phyloP scores from a whole-genome alignment of 2,329 filamentous ascomycete species.

The Trichoderma endophyticum region DNA sequence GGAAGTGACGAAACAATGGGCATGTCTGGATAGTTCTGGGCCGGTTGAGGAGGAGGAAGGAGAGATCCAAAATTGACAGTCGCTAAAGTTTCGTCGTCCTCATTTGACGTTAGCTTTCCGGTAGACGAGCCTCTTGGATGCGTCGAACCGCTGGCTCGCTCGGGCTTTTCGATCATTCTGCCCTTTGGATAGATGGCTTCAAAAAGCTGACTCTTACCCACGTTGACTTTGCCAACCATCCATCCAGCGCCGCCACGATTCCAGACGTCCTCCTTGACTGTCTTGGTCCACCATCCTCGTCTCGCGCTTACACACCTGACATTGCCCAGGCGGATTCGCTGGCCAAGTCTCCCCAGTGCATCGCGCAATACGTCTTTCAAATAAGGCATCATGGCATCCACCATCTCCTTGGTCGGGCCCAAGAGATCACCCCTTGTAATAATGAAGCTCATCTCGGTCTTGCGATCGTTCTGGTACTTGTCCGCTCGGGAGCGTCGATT shows the following conservation, averaged over 20 bases:
- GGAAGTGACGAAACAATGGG: slow-evolving; percentile 82
- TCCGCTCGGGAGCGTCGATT: slow-evolving; percentile 72
- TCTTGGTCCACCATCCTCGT: slow-evolving; percentile 84
- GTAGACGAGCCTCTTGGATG: slow-evolving; percentile 19
- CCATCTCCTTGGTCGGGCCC: slow-evolving; percentile 77
- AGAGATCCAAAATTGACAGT: slow-evolving; percentile 50
- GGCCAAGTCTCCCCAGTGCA: slow-evolving; percentile 65
- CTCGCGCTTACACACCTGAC: slow-evolving; percentile 82
- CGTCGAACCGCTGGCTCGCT: slow-evolving; percentile 20
- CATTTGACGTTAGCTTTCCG: slow-evolving; percentile 20
- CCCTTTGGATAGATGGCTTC: slow-evolving; percentile 82
- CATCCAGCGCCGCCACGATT: slow-evolving; percentile 80
- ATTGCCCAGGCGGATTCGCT: slow-evolving; percentile 79
- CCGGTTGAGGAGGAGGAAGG: slow-evolving; percentile 71
- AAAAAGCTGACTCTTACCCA: slow-evolving; percentile 92
- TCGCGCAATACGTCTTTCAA: slow-evolving; percentile 73
- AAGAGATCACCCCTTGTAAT: slow-evolving; percentile 86
- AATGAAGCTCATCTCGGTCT: slow-evolving; percentile 82
- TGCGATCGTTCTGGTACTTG: slow-evolving; percentile 64
- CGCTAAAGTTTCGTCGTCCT: slow-evolving; percentile 18
- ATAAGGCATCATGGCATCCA: slow-evolving; percentile 84
- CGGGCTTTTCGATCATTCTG: slow-evolving; percentile 40
- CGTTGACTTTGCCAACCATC: slow-evolving; percentile 98
- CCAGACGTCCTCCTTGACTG: slow-evolving; percentile 83
- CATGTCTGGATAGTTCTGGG: slow-evolving; percentile 76